phyloP scores from a whole-genome alignment of 1,284 basidiomycete species.

The Cryptococcus sp. region DNA sequence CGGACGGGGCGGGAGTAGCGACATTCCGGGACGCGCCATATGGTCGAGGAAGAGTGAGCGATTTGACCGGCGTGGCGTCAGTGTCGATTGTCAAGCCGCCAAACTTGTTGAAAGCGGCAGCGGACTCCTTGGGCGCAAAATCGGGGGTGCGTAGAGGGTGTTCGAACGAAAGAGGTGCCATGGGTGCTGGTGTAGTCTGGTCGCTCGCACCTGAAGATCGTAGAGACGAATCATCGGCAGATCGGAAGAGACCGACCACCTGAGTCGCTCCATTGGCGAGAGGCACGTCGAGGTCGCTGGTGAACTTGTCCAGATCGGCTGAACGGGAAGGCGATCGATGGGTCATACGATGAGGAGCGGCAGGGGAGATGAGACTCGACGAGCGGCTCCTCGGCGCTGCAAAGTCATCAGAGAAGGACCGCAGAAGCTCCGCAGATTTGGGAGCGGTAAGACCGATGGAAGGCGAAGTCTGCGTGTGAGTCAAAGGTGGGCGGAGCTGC shows the following conservation, averaged over 20 bases:
- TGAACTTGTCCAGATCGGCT: slow-evolving; percentile 38
- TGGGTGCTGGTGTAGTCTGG: neutral
- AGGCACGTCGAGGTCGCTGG: slow-evolving; percentile 19
- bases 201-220: slow-evolving; percentile 8
- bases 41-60: slow-evolving; percentile 10
- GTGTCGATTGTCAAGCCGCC: slow-evolving; percentile 6
- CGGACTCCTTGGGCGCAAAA: slow-evolving; percentile 7
- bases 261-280: neutral
- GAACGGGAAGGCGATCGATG: slow-evolving; percentile 38
- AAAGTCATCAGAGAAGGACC: slow-evolving; percentile 12
- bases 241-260: too few species aligned
- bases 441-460: neutral
- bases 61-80: neutral
- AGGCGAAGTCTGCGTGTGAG: slow-evolving; percentile 13
- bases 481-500: neutral
- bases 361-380: slow-evolving; percentile 31
- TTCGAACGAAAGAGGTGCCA: slow-evolving; percentile 6
- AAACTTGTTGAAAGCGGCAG: slow-evolving; percentile 1
- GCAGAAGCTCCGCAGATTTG: slow-evolving; percentile 6
- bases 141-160: slow-evolving; percentile 1
- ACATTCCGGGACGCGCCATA: slow-evolving; percentile 8
- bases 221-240: neutral
- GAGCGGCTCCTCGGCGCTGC: slow-evolving; percentile 23
- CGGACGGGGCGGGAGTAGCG: slow-evolving; percentile 15
- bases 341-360: slow-evolving; percentile 21